Evolutionary conservation across 1,284 basidiomycete genomes (phyloP).

Genomic region (Apiotrichum laibachii): DNA sequence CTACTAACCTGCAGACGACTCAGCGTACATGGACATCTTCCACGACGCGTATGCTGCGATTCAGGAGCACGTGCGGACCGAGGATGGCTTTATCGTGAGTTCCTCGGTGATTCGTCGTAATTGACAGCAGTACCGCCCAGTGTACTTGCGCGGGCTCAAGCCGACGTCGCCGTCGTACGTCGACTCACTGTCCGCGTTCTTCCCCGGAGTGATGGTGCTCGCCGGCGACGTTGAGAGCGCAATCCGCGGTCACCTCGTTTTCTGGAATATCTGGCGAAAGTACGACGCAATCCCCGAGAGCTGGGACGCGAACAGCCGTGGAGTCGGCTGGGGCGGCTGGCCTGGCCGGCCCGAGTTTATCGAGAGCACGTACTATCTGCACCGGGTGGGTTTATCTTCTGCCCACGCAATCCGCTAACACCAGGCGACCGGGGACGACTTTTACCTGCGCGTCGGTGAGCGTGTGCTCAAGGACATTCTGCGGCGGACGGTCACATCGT

Average conservation of each 20-base stretch:
- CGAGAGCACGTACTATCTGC: slow-evolving; percentile 91
- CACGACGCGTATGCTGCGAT: slow-evolving; percentile 77
- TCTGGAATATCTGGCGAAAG: slow-evolving; percentile 84
- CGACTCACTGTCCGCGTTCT: slow-evolving; percentile 54
- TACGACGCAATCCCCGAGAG: slow-evolving; percentile 84
- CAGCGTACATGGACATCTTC: slow-evolving; percentile 87
- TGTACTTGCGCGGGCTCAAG: slow-evolving; percentile 33
- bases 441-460: slow-evolving; percentile 87
- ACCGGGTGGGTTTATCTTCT: slow-evolving; percentile 60
- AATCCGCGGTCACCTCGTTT: slow-evolving; percentile 77
- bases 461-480: slow-evolving; percentile 73
- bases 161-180: slow-evolving; percentile 34
- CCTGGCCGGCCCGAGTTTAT: slow-evolving; percentile 84
- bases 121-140: slow-evolving; percentile 36
- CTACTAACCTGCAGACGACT: slow-evolving; percentile 61
- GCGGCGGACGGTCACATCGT: slow-evolving; percentile 70
- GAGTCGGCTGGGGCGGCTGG: slow-evolving; percentile 74
- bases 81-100: slow-evolving; percentile 81
- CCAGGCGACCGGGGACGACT: slow-evolving; percentile 83
- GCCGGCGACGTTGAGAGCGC: slow-evolving; percentile 85
- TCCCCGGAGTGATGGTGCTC: slow-evolving; percentile 65
- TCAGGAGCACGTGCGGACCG: slow-evolving; percentile 76
- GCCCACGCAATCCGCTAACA: not conserved
- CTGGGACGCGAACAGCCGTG: slow-evolving; percentile 71
- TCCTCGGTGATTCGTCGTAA: fast-evolving